Conservation (phyloP, 371 early-diverging fungal species). For the Apophysomyces variabilis region DNA sequence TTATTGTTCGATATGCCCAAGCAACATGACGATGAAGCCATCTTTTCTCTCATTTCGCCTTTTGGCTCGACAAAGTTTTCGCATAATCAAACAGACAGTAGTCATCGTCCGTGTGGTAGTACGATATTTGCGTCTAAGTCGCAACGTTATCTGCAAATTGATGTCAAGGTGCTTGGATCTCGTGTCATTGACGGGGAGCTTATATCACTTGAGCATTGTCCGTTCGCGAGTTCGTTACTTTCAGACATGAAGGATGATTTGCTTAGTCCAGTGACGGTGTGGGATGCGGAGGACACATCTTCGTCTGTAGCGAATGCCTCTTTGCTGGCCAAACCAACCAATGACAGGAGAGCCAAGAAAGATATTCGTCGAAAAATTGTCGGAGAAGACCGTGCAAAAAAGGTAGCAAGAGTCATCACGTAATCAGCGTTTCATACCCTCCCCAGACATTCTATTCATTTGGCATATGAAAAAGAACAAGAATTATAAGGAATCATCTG, state of each 20-base stretch:
- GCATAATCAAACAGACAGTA: neutral
- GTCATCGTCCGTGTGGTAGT: neutral
- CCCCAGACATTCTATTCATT: neutral
- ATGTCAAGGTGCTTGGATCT: slow-evolving; percentile 50
- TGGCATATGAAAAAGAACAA: neutral
- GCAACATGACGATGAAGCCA: slow-evolving; percentile 7
- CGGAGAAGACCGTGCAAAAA: slow-evolving; percentile 23
- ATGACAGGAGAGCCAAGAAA: slow-evolving; percentile 19
- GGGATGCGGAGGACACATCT: neutral
- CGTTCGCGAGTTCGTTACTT: slow-evolving; percentile 22
- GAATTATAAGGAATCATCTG: neutral
- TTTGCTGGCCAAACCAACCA: neutral
- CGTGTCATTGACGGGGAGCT: slow-evolving; percentile 39
- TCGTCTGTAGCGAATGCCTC: neutral
- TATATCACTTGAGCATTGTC: slow-evolving; percentile 33
- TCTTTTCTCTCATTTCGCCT: slow-evolving; percentile 41
- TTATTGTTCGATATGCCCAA: neutral
- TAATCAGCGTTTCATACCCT: slow-evolving; percentile 12
- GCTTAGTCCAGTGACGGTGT: neutral
- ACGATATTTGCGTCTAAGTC: neutral
- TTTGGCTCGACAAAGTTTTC: slow-evolving; percentile 7
- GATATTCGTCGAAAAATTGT: slow-evolving; percentile 26
- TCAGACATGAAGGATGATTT: slow-evolving; percentile 23
- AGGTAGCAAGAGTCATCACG: slow-evolving; percentile 21
- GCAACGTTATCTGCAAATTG: slow-evolving; percentile 40